Evolutionary conservation across 164 flowering plant genomes (phyloP), one percentile per base, ranked within the genome.

Genomic region (Vitis labrusca): DNA sequence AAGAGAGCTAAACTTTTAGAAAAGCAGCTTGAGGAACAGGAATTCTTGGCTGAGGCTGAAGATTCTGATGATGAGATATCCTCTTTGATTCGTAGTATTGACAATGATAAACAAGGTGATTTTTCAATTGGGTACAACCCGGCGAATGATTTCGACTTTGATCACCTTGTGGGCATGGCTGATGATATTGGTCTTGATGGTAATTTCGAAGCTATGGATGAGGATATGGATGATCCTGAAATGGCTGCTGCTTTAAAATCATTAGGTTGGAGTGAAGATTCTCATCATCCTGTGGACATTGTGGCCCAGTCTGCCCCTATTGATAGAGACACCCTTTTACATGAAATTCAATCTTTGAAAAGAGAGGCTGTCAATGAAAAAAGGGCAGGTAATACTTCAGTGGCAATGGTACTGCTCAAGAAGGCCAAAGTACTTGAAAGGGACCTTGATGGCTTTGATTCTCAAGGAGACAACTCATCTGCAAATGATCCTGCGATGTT

Each of bases 1-100:
- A 95, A 90, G 82, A 86, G 62, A 80, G 97, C 99, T 61, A 95
- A 95, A 81, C 49, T 90, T 76, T 73, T 95, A 59, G 98, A 95
- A 74, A 89, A 78, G 78, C 84, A 95, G 77, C 82, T 92, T 54
- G 97, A 95, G 78, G 98, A 95, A 71, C 89, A 91, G 71, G 96
- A 88, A 67, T 77, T 95, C 11, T 77, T 91, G 81, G 93, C 77
- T 52, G 97, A 71, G 23, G 88, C 85, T 67, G 92, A 93, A 49
- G 94, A 91, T 59, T 90, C 98, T 50, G 99, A 92, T 82, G 99
- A 95, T 73, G 99, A 92, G 79, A 75, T 95, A 23, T 83, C 91
- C 52, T 75, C 85, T 57, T 73, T 93, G 66, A 81, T 95, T 52
- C 82, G 78, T 12, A 79, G 86, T 71, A 80, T 93, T 88, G 91